phyloP scores from a whole-genome alignment of 371 early-diverging fungal species.

The Mucor racemosus region DNA sequence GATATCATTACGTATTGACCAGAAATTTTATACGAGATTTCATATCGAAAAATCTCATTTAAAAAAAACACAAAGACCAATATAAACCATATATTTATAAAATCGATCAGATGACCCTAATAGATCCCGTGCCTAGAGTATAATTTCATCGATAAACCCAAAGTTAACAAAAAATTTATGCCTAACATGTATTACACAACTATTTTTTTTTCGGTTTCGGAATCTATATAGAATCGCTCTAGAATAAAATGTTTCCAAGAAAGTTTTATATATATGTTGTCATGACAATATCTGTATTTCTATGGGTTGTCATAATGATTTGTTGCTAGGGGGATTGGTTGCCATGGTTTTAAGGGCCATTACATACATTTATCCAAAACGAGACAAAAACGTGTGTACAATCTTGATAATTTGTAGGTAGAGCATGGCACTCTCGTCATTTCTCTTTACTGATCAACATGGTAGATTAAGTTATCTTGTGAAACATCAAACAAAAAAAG shows the following conservation, averaged over 20 bases:
- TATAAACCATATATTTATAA: background rate
- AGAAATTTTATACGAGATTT: background rate
- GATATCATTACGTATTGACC: conserved; percentile 26
- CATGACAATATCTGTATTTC: background rate
- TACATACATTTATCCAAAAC: background rate
- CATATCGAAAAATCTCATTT: background rate
- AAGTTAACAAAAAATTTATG: background rate
- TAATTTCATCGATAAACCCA: background rate
- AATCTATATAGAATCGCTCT: background rate
- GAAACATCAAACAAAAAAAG: conserved; percentile 2
- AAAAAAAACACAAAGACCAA: background rate
- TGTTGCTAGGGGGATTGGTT: background rate
- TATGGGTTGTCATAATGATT: background rate
- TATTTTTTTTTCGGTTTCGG: conserved; percentile 4
- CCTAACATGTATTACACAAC: conserved; percentile 1
- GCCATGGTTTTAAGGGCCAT: too few species aligned
- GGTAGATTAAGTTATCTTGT: conserved; percentile 2
- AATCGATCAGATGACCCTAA: background rate
- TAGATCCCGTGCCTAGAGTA: background rate
- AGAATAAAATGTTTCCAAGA: background rate
- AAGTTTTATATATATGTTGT: too few species aligned
- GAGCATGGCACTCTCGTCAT: background rate
- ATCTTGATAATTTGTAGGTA: background rate
- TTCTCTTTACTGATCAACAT: background rate
- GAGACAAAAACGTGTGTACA: background rate